Conservation (phyloP, 306 rosid species). For the Rubus parviflorus region DNA sequence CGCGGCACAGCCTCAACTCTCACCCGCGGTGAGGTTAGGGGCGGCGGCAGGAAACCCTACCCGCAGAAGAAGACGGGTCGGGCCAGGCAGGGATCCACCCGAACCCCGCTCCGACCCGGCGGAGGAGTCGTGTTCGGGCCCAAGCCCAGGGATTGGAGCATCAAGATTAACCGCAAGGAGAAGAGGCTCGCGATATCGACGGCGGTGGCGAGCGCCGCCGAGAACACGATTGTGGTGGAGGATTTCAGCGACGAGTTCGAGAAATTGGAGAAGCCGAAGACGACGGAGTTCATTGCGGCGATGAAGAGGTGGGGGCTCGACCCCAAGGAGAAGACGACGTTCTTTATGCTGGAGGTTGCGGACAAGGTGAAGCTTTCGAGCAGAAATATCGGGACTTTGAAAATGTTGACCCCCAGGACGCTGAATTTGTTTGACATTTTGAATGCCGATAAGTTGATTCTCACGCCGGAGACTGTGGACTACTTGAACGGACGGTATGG, state of each 20-base stretch:
- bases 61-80: constrained; percentile 83
- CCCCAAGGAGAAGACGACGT: constrained; percentile 71
- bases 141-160: constrained; percentile 85
- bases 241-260: constrained; percentile 69
- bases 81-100: constrained; percentile 72
- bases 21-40: constrained; percentile 81
- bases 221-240: constrained; percentile 76
- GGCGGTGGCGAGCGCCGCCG: constrained; percentile 72
- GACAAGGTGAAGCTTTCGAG: constrained; percentile 70
- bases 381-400: constrained; percentile 78
- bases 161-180: constrained; percentile 88
- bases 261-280: constrained; percentile 78
- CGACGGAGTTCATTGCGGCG: constrained; percentile 81
- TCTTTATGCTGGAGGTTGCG: constrained; percentile 67
- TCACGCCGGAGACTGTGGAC: constrained; percentile 68
- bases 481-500: constrained; percentile 81
- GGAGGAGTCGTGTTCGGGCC: constrained; percentile 94
- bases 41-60: constrained; percentile 84
- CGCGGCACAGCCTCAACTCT: constrained; percentile 97
- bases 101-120: constrained; percentile 85
- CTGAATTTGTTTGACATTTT: constrained; percentile 80
- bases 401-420: constrained; percentile 84
- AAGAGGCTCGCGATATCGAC: constrained; percentile 86
- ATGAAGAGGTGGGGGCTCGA: constrained; percentile 89
- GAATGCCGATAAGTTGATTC: constrained; percentile 81